These are phyloP conservation scores for Phaseolus coccineus DNA, from an alignment of 331 rosid species.

Conservation along the genomic window DNA sequence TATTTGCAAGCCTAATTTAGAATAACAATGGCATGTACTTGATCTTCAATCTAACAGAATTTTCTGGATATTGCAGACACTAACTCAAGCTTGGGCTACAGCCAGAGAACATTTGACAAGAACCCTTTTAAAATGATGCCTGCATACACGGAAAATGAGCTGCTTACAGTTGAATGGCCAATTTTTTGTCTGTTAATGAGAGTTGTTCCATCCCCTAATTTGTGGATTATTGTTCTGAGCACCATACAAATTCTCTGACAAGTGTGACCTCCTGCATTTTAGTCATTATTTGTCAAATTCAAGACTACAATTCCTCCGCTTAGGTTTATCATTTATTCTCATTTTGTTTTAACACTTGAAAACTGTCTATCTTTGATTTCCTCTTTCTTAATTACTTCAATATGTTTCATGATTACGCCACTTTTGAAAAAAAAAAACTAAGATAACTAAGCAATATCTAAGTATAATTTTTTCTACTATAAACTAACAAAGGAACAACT, in stretches of 20 bases:
- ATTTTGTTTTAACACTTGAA: neutral
- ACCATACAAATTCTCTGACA: neutral
- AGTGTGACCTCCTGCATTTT: neutral
- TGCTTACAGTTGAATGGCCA: conserved; percentile 18
- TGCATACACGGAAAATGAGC: conserved; percentile 19
- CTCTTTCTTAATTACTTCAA: neutral
- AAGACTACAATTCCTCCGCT: neutral
- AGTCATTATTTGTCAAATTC: conserved; percentile 1
- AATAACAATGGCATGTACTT: neutral
- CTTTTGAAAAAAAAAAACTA: neutral
- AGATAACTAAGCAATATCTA: too few species aligned
- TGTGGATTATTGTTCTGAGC: conserved; percentile 5
- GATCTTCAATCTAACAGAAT: conserved; percentile 34
- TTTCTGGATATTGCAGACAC: conserved; percentile 62
- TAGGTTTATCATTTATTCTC: neutral
- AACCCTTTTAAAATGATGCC: conserved; percentile 74
- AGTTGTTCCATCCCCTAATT: conserved; percentile 9
- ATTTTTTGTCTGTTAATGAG: neutral
- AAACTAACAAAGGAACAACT: too few species aligned
- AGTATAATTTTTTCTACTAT: too few species aligned
- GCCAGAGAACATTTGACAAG: conserved; percentile 90
- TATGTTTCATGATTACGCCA: neutral
- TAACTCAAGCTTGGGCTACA: conserved; percentile 93
- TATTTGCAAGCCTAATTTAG: conserved; percentile 12
- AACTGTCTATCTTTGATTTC: neutral